Conservation (phyloP, 495 filamentous ascomycete genomes). For the Parmelia sp. region DNA sequence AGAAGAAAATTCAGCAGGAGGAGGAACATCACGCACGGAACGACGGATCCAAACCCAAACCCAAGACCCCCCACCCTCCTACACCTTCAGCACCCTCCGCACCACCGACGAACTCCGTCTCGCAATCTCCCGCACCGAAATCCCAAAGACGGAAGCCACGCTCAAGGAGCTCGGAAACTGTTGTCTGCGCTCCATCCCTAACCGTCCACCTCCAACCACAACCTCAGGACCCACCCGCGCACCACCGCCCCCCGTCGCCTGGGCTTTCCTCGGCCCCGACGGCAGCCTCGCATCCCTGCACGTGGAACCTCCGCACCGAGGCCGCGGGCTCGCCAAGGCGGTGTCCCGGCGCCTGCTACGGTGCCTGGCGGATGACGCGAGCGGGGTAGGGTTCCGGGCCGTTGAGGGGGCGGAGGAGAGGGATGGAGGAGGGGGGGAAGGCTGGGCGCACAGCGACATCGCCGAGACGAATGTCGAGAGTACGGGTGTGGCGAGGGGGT, state of each 20-base stretch:
- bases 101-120: neutral
- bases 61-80: slow-evolving; percentile 8
- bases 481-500: slow-evolving; percentile 45
- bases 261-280: slow-evolving; percentile 40
- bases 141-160: slow-evolving; percentile 13
- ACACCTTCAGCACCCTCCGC: neutral
- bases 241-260: slow-evolving; percentile 1
- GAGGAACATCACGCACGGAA: too few species aligned
- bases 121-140: slow-evolving; percentile 2
- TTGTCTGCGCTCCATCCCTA: slow-evolving; percentile 1
- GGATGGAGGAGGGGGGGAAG: slow-evolving; percentile 15
- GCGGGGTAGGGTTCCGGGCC: slow-evolving; percentile 18
- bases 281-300: slow-evolving; percentile 44
- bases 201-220: neutral
- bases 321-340: slow-evolving; percentile 37
- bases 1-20: neutral
- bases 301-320: slow-evolving; percentile 44
- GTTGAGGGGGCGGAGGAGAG: slow-evolving; percentile 25
- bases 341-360: slow-evolving; percentile 34
- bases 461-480: slow-evolving; percentile 40
- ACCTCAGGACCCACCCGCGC: neutral
- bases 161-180: neutral
- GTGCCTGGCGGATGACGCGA: slow-evolving; percentile 11
- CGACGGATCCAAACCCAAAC: too few species aligned
- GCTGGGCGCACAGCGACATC: slow-evolving; percentile 46